Evolutionary conservation across 2,329 filamentous ascomycete genomes (phyloP).

Genomic region (Lecanosticta acicola): DNA sequence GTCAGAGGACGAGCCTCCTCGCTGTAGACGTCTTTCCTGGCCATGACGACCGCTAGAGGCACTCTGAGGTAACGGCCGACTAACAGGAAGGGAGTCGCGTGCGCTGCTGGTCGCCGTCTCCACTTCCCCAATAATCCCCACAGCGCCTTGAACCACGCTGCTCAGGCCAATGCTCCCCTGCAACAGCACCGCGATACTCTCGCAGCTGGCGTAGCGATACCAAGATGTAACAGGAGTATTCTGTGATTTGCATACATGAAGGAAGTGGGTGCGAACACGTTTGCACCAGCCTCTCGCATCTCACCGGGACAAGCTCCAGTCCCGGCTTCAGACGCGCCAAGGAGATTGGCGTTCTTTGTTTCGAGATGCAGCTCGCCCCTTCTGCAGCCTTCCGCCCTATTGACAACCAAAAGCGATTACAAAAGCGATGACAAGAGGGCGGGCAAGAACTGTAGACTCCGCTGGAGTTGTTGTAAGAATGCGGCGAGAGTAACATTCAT

Average conservation of each 20-base stretch:
- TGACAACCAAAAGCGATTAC: neutral
- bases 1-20: slow-evolving; percentile 44
- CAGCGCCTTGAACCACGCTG: neutral
- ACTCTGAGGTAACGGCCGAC: slow-evolving; percentile 11
- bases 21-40: slow-evolving; percentile 19
- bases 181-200: no score
- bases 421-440: no score
- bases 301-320: neutral
- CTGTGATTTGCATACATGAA: no score
- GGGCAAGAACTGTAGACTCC: neutral
- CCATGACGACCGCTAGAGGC: slow-evolving; percentile 8
- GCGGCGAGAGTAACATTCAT: neutral
- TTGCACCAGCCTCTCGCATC: neutral
- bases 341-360: neutral
- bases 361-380: neutral
- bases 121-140: neutral
- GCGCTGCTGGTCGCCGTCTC: neutral
- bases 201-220: no score
- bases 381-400: neutral
- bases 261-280: no score
- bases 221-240: no score
- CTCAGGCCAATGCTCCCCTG: neutral
- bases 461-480: neutral
- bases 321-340: neutral
- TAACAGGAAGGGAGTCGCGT: neutral